These are phyloP conservation scores for Podospora pseudocomata DNA, from an alignment of 495 filamentous ascomycete genomes.

Conservation along the genomic window DNA sequence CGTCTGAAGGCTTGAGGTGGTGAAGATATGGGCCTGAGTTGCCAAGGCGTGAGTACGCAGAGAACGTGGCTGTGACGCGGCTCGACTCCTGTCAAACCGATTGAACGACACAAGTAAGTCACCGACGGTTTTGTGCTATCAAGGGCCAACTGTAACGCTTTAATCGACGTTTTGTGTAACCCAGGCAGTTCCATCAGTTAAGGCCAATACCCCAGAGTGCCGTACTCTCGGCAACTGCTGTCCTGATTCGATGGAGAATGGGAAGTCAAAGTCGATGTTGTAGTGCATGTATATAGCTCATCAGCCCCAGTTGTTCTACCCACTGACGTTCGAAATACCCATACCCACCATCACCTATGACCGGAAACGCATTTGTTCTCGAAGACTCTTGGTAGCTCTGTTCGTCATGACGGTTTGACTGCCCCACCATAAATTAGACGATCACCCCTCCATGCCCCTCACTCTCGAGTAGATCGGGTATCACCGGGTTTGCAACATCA, in stretches of 20 bases:
- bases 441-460: neutral
- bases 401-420: conserved; percentile 5
- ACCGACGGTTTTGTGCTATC: too few species aligned
- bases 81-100: neutral
- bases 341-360: neutral
- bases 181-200: neutral
- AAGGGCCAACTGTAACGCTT: neutral
- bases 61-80: neutral
- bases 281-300: neutral
- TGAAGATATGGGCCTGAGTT: neutral
- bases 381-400: neutral
- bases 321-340: neutral
- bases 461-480: neutral
- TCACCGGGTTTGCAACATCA: neutral
- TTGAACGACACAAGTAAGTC: neutral
- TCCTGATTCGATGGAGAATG: neutral
- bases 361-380: neutral
- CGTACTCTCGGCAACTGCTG: too few species aligned
- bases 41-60: neutral
- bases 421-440: conserved; percentile 2
- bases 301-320: neutral
- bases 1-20: neutral
- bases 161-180: neutral
- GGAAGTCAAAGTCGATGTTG: neutral
- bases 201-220: neutral